A percentile compares a stretch with the other conserved stretches of the same genome.
phyloP scores from a whole-genome alignment of 2,329 filamentous ascomycete genomes.

The Hypoxylon rubiginosum region DNA sequence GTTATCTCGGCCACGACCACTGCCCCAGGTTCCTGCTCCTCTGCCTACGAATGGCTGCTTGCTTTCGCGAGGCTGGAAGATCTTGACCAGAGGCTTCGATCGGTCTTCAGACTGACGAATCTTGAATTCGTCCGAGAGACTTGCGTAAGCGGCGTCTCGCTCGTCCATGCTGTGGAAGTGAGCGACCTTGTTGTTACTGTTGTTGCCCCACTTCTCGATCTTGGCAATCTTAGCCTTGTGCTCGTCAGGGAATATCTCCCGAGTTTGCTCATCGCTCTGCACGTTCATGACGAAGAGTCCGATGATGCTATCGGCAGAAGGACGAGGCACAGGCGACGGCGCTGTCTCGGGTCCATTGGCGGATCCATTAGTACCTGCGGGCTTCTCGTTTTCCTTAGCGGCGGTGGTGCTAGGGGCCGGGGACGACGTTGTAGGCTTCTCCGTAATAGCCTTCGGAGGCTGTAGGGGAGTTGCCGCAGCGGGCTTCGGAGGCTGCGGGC shows the following conservation, averaged over 20 bases:
- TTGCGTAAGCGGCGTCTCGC: conserved; percentile 82
- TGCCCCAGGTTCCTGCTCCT: conserved; percentile 76
- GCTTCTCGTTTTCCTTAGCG: conserved; percentile 70
- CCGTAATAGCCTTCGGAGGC: conserved; percentile 61
- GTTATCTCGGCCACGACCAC: conserved; percentile 73
- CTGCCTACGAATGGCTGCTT: conserved; percentile 68
- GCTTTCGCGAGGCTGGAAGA: conserved; percentile 79
- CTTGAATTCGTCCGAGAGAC: conserved; percentile 82
- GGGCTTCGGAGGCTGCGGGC: conserved; percentile 59
- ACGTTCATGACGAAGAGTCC: conserved; percentile 93
- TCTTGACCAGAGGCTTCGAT: conserved; percentile 84
- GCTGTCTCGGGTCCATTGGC: conserved; percentile 65
- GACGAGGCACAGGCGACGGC: conserved; percentile 72
- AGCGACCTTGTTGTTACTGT: conserved; percentile 79
- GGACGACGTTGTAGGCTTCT: conserved; percentile 58
- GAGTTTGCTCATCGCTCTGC: conserved; percentile 84
- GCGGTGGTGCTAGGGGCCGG: conserved; percentile 53
- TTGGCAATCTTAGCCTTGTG: conserved; percentile 84
- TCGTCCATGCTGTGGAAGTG: conserved; percentile 86
- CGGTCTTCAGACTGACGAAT: conserved; percentile 78
- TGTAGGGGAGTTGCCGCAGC: conserved; percentile 59
- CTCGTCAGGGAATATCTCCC: conserved; percentile 84
- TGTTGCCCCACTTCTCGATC: conserved; percentile 82
- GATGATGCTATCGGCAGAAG: conserved; percentile 74
- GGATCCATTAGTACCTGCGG: conserved; percentile 66